A percentile compares a stretch with the other conserved stretches of the same genome.
phyloP scores from a whole-genome alignment of 2,329 filamentous ascomycete genomes.

The Scedosporium apiospermum region DNA sequence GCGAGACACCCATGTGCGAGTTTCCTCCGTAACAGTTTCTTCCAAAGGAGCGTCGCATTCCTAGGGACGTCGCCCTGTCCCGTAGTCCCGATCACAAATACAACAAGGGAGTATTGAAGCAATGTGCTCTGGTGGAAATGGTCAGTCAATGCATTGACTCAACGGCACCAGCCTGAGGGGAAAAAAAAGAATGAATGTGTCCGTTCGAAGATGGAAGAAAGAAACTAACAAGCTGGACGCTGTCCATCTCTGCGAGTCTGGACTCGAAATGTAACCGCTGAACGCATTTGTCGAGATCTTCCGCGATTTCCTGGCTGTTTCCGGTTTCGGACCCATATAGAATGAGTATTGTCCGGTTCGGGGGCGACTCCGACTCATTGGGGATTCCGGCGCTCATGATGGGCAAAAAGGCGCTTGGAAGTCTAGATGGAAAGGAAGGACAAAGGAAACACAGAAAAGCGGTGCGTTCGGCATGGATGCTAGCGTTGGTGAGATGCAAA shows the following conservation, averaged over 20 bases:
- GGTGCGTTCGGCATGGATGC: not conserved
- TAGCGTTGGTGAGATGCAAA: not conserved
- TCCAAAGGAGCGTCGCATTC: constrained; percentile 80
- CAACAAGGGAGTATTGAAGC: constrained; percentile 45
- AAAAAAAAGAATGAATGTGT: too few species aligned
- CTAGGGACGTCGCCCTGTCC: constrained; percentile 88
- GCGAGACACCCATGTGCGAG: constrained; percentile 61
- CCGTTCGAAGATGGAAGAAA: not conserved
- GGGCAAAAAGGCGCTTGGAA: not conserved
- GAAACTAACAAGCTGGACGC: constrained; percentile 59
- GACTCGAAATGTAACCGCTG: constrained; percentile 73
- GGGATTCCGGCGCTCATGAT: not conserved
- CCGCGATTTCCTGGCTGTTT: constrained; percentile 83
- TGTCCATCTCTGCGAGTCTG: constrained; percentile 67
- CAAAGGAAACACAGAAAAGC: not conserved
- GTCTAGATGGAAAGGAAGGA: not conserved
- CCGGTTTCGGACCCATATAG: constrained; percentile 94
- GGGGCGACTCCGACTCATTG: not conserved
- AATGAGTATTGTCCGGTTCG: constrained; percentile 48
- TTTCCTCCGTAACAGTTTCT: constrained; percentile 67
- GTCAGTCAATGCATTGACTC: not conserved
- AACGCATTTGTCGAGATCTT: constrained; percentile 66
- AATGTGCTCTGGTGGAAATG: constrained; percentile 34
- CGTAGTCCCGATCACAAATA: constrained; percentile 84
- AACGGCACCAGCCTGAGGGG: not conserved